Base-by-base conservation (phyloP, 768 basidiomycete genomes). In the Pulveroboletus ravenelii region DNA sequence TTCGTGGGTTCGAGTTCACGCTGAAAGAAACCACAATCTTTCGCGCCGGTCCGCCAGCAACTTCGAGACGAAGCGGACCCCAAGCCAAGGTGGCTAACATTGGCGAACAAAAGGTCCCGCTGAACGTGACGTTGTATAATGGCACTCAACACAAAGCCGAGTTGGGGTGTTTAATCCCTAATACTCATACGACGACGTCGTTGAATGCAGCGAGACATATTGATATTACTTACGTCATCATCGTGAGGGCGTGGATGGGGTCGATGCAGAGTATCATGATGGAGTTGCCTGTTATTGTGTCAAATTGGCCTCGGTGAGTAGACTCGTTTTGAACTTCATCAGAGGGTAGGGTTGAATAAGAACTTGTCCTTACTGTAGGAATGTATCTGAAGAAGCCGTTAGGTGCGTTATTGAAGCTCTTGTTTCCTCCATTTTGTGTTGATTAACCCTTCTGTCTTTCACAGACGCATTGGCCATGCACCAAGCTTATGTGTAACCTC, bases 1-100 rank as follows among this genome's bases (percentile, higher is more conserved):
- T 95, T 5, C 86, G 89, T 34, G 87, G 88, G 6, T 93, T 91
- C 62, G 90, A 94, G 63, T 80, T 93, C 55, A 78, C 79, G 4
- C 73, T 96, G 31, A 81, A 79, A 57, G 93, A 96, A 65, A 78
- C 82, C 5, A 86, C 84, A 3, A 80, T 87, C 14, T 89, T 85
- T 60, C 80, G 80, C n/a, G 78, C 82, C 0, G 79, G 84, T 6
- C 74, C 79, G 0, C 79, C 79, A 48, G 63, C 71, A 6, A 34
- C 67, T 18, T 58, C 59, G 10, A 86, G 80, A 65, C 84, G 80
- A 60, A 77, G 70, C 18, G 77, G 77, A 2, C 81, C 87, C 0
- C 78, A 81, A 57, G 73, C 74, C 35, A 80, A 77, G 59, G 68
- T 74, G 15, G 66, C 71, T 15, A 74, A 75, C 48, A 76, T 93